Percentiles rank a stretch among this genome's conserved stretches.
Conservation (phyloP, 768 basidiomycete species). For the Leccinum subgranulosum region DNA sequence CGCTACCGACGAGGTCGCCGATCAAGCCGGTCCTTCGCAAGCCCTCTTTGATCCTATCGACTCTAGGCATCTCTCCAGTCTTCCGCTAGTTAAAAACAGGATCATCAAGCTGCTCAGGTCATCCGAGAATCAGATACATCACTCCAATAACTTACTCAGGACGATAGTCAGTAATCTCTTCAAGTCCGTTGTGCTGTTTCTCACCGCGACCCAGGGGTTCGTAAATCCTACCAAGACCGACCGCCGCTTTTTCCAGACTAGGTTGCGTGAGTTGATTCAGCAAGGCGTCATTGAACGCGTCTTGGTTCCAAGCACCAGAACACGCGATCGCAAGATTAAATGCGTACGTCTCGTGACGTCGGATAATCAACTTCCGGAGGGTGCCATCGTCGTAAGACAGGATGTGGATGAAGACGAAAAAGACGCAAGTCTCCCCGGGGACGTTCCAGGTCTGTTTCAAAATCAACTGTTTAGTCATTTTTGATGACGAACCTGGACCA, state of each 20-base stretch:
- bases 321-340: constrained; percentile 46
- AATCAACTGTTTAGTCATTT: not conserved
- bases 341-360: constrained; percentile 63
- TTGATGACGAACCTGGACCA: constrained; percentile 1
- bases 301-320: constrained; percentile 57
- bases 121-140: constrained; percentile 68
- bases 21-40: constrained; percentile 18
- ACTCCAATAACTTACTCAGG: constrained; percentile 71
- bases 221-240: constrained; percentile 70
- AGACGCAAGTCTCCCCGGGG: constrained; percentile 29
- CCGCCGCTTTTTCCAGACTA: constrained; percentile 76
- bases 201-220: constrained; percentile 56
- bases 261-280: constrained; percentile 69
- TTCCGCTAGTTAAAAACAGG: constrained; percentile 66
- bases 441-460: constrained; percentile 29
- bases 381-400: constrained; percentile 35
- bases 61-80: constrained; percentile 71
- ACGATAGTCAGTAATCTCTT: constrained; percentile 54
- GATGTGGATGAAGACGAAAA: constrained; percentile 42
- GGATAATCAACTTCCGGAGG: constrained; percentile 35
- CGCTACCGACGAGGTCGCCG: constrained; percentile 21
- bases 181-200: not conserved
- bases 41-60: constrained; percentile 73
- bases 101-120: constrained; percentile 69
- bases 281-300: constrained; percentile 76